Conservation (phyloP, 352 stramenopile species). For the Pythium inflatum region DNA sequence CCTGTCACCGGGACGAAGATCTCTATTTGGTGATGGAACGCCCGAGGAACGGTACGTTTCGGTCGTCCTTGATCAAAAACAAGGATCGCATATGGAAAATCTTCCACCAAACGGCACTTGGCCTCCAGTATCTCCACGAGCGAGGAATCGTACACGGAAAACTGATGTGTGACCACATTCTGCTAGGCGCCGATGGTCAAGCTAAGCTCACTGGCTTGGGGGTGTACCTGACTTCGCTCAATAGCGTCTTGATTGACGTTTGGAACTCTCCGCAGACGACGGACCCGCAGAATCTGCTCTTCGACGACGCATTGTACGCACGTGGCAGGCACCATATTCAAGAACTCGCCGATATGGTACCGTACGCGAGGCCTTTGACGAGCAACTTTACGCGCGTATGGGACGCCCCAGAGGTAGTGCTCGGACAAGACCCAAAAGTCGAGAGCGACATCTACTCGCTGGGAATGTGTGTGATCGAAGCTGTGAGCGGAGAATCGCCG, state of each 20-base stretch:
- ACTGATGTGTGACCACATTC: slow-evolving; percentile 6
- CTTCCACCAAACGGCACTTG: slow-evolving; percentile 48
- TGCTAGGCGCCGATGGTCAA: slow-evolving; percentile 33
- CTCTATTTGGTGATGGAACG: slow-evolving; percentile 20
- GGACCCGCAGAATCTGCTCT: background rate
- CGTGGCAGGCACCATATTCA: slow-evolving; percentile 40
- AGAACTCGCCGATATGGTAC: background rate
- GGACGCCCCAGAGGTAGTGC: slow-evolving; percentile 31
- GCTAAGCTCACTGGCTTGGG: slow-evolving; percentile 27
- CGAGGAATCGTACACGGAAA: slow-evolving; percentile 37
- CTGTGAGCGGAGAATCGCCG: slow-evolving; percentile 20
- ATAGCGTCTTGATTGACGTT: background rate
- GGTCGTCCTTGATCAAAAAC: slow-evolving; percentile 12
- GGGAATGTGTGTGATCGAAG: slow-evolving; percentile 43
- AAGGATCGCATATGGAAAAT: slow-evolving; percentile 31
- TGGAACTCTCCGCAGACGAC: slow-evolving; percentile 23
- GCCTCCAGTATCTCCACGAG: slow-evolving; percentile 75
- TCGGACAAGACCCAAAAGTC: background rate
- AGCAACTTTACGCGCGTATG: background rate
- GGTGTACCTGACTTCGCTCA: background rate
- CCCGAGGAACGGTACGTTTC: slow-evolving; percentile 5
- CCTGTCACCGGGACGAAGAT: slow-evolving; percentile 9
- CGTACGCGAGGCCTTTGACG: background rate
- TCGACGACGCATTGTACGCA: slow-evolving; percentile 29
- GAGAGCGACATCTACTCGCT: slow-evolving; percentile 37